These are phyloP conservation scores for Panicum virgatum DNA, from an alignment of 202 grass and related monocot species.

Conservation along the genomic window DNA sequence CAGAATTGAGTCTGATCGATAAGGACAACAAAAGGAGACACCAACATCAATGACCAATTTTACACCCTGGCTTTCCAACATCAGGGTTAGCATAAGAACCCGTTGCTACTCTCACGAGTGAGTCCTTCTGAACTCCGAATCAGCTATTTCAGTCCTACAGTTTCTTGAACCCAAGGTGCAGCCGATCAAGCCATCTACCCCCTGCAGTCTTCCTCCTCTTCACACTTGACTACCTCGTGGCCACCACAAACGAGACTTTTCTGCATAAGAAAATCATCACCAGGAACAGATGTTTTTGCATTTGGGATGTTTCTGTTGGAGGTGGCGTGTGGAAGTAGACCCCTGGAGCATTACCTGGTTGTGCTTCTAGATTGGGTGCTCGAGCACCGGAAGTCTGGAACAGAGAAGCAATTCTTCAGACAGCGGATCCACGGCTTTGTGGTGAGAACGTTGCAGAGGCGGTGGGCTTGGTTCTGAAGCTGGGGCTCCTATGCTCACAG, in stretches of 20 bases:
- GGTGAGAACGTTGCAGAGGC: slow-evolving; percentile 18
- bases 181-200: neutral
- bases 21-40: no score
- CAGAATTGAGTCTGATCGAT: no score
- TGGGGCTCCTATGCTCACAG: slow-evolving; percentile 46
- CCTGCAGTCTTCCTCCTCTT: neutral
- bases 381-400: slow-evolving; percentile 38
- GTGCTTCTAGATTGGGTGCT: slow-evolving; percentile 49
- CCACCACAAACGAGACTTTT: slow-evolving; percentile 15
- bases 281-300: slow-evolving; percentile 48
- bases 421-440: slow-evolving; percentile 31
- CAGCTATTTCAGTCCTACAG: neutral
- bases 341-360: slow-evolving; percentile 31
- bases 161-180: neutral
- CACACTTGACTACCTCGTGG: neutral
- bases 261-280: slow-evolving; percentile 40
- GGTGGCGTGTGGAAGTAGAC: slow-evolving; percentile 46
- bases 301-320: slow-evolving; percentile 45
- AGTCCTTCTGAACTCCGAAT: neutral
- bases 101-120: neutral
- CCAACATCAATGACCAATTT: no score
- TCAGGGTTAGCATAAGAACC: no score
- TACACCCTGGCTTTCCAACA: no score
- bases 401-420: slow-evolving; percentile 23
- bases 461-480: slow-evolving; percentile 31